Percentiles rank a stretch among this genome's conserved stretches.
Evolutionary conservation across 176 grass and related monocot species (phyloP).

Genomic region (Cymbopogon citratus): DNA sequence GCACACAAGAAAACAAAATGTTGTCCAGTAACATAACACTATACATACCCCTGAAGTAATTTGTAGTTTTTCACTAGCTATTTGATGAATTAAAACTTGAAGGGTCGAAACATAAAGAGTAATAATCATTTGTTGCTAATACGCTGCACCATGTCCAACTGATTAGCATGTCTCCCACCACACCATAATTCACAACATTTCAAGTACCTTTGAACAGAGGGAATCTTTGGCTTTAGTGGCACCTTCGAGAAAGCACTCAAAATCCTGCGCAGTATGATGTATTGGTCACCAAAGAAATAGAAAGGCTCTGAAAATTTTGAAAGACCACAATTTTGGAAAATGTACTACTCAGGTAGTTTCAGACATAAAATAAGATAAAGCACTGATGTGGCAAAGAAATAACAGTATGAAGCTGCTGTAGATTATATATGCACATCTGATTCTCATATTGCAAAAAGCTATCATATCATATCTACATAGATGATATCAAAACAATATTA

Average conservation of each 20-base stretch:
- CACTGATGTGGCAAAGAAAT: background rate
- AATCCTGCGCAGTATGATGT: constrained; percentile 28
- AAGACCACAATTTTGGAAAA: background rate
- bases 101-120: background rate
- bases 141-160: background rate
- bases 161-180: background rate
- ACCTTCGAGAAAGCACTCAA: constrained; percentile 56
- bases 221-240: constrained; percentile 42
- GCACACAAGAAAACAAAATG: background rate
- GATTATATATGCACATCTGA: background rate
- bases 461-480: background rate
- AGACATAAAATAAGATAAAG: background rate
- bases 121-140: background rate
- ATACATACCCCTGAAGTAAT: background rate
- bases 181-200: background rate
- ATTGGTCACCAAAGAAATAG: background rate
- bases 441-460: background rate
- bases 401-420: background rate
- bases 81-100: background rate
- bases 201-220: constrained; percentile 42
- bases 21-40: background rate
- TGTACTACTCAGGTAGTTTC: background rate
- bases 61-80: background rate
- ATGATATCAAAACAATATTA: background rate
- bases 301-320: background rate